Evolutionary conservation across 2,329 filamentous ascomycete genomes (phyloP), one percentile per base, ranked within the genome.

Genomic region (Alternaria brassicae): DNA sequence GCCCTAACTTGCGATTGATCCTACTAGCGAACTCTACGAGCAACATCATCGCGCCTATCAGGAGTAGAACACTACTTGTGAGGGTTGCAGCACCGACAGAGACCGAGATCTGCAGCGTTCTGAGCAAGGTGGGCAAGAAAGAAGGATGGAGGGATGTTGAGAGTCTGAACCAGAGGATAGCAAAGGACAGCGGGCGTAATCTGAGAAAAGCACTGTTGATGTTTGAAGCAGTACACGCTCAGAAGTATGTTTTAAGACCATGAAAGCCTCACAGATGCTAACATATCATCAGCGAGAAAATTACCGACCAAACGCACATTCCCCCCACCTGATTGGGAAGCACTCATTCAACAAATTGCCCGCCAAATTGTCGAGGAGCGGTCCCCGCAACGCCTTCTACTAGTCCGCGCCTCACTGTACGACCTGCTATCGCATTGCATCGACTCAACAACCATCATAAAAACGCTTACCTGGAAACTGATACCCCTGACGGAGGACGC

Each of bases 11-110:
- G 74, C 86, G 95, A 21, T 80, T 99, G 69, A 98, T 99, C 48
- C 82, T 99, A 60, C 82, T 99, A 60, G 95, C 95, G 48, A 98
- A 98, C 77, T 96, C 91, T 67, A 99, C 95, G 21, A 93, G 93
- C 65, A 98, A 98, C 74, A 99, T 99, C 71, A 99, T 99, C 78
- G 94, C 95, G n/a, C 95, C 95, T 0, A 99, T 99, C 75, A 87
- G 94, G 66, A 96, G 91, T 71, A 86, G 95, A 78, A 97, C 93
- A 53, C 82, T 99, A 77, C 85, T 99, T 49, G 92, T 99, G 54
- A 86, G 95, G 66, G 95, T 99, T 25, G 89, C 95, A 13, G 94
- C 95, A 19, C 95, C 95, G 7, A 92, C 89, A 0, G 90, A 96
- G 69, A 85, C 85, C 7, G 90, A 99, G 72, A 98, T 99, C 60